Evolutionary conservation across 2,329 filamentous ascomycete genomes (phyloP), one percentile per base, ranked within the genome.

Genomic region (Calonectria naviculata): DNA sequence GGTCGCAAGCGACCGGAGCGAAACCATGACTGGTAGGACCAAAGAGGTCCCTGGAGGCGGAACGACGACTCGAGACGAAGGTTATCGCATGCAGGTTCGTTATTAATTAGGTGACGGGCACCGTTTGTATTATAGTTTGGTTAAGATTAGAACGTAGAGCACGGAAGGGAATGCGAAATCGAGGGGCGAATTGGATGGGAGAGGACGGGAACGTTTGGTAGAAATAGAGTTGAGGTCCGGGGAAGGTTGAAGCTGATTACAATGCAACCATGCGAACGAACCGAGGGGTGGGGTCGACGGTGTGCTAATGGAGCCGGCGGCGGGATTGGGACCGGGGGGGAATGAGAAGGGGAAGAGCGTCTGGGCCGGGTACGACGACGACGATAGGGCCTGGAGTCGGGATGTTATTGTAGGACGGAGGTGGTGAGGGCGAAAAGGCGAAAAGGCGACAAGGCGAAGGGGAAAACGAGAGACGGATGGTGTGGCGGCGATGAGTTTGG

Each of bases 21-120:
- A 77, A 69, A 83, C 79, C 83, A 84, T 84, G 49, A 60, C 76
- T 64, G 68, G 72, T 71, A 41, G 71, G 76, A 75, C 76, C 76
- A 15, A 26, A 61, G 38, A 58, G 74, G 76, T 67, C 76, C 73
- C 34, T 68, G 63, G 46, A 28, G 26, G 41, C 61, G 67, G 65
- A 64, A 71, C 71, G 36, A 54, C 71, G 70, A 71, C 72, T 72
- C 72, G 49, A 73, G 46, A 44, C 19, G 34, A 46, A 36, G 17
- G 47, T 62, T 73, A 78, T 67, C 67, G 64, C 75, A 77, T 61
- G 36, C 68, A 73, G 56, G 69, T 15, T 31, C 26, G 38, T 62
- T 49, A 28, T 26, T 29, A 28, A 24, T 47, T 42, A 31, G 28
- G 42, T 26, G 36, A 62, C 28, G 47, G 47, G 12, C 8, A 28